Evolutionary conservation across 768 basidiomycete genomes (phyloP), one percentile per base, ranked within the genome.

Genomic region (Pleurotus pulmonarius): DNA sequence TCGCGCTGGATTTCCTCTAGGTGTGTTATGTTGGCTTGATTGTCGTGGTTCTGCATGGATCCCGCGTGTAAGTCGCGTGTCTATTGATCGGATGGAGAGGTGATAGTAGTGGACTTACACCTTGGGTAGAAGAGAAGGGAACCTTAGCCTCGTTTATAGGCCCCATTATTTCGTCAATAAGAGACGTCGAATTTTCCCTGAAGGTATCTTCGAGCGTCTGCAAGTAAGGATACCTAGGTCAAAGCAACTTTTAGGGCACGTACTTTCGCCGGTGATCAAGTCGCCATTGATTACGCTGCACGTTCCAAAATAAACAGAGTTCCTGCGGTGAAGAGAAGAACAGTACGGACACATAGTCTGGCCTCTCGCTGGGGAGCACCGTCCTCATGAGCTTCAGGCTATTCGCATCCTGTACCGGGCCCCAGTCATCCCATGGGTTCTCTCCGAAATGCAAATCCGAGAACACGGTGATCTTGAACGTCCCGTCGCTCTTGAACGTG

Each of bases 371-470:
- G 2, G 69, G 65, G 24, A 91, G 64, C 16, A 90, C 74, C 1
- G 61, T 70, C 18, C 78, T 73, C 81, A 88, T 87, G 56, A 91
- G 64, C 4, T 69, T 69, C 8, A 75, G 76, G 58, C 85, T 89
- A 43, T 87, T 85, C 22, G 71, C 66, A 58, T 91, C 89, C 61
- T 90, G 86, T 60, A 77, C 71, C 16, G 83, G 83, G 0, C 88
- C 87, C 82, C 85, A 86, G 6, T 58, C 66, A 53, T 84, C 83
- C 82, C 83, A 86, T 6, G 87, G 85, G 61, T 88, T 85, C 68
- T 90, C 88, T 24, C 89, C 88, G 58, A 78, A 89, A 64, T 90
- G 88, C 26, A 90, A 67, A 61, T 91, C 89, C 5, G 86, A 87
- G 66, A 90, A 88, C 5, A 89, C 75, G 12, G 83, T 86, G 46